Evolutionary conservation across 129 eudicot genomes (phyloP).

Genomic region (Solidago caesia): DNA sequence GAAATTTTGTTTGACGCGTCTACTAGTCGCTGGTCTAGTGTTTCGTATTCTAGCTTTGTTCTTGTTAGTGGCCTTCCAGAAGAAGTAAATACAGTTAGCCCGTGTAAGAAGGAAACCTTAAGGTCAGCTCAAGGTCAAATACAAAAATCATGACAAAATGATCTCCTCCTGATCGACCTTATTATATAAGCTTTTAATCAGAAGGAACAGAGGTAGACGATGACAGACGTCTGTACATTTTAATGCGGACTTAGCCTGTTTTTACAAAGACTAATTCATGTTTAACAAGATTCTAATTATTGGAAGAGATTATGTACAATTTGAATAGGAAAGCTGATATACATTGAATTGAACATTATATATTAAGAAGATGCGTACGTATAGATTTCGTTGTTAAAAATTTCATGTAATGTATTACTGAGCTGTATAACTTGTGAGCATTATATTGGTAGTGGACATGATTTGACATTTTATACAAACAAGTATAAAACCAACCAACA

Average conservation of each 20-base stretch:
- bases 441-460: too few relatives aligned
- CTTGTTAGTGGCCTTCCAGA: slow-evolving; percentile 71
- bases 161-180: background rate
- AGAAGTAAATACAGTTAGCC: slow-evolving; percentile 42
- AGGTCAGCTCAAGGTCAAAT: slow-evolving; percentile 9
- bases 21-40: slow-evolving; percentile 44
- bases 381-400: background rate
- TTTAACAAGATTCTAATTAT: background rate
- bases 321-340: background rate
- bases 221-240: slow-evolving; percentile 12
- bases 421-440: too few relatives aligned
- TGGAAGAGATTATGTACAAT: slow-evolving; percentile 21
- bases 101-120: slow-evolving; percentile 22
- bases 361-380: background rate
- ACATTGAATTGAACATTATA: background rate
- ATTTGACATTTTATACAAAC: background rate
- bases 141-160: slow-evolving; percentile 17
- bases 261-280: slow-evolving; percentile 3
- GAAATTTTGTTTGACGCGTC: slow-evolving; percentile 50
- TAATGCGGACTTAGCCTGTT: background rate
- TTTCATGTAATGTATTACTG: too few relatives aligned
- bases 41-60: slow-evolving; percentile 61
- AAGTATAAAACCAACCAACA: background rate
- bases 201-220: slow-evolving; percentile 17
- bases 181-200: slow-evolving; percentile 1